phyloP scores from a whole-genome alignment of 2,329 filamentous ascomycete species.

The Cytospora mali region DNA sequence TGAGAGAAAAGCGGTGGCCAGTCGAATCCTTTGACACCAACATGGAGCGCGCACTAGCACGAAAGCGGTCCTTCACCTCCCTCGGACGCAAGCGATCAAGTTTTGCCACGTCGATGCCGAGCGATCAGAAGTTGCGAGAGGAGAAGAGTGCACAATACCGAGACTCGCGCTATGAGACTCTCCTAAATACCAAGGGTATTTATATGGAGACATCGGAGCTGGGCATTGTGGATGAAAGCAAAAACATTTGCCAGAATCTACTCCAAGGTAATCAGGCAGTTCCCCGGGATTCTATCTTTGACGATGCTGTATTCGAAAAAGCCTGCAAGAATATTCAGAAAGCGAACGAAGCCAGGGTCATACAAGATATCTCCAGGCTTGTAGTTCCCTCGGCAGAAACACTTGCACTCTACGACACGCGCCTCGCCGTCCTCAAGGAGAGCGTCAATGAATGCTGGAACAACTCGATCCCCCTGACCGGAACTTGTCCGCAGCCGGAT shows the following conservation, averaged over 20 bases:
- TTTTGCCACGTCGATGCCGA: conserved; percentile 29
- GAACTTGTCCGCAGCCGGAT: conserved; percentile 46
- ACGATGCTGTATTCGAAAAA: conserved; percentile 37
- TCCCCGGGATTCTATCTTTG: conserved; percentile 38
- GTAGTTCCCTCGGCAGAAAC: conserved; percentile 39
- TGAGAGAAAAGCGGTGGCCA: conserved; percentile 30
- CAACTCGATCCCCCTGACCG: conserved; percentile 41
- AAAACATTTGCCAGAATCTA: conserved; percentile 35
- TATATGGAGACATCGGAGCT: conserved; percentile 39
- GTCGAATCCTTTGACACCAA: conserved; percentile 21
- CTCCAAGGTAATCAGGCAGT: conserved; percentile 37
- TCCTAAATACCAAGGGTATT: conserved; percentile 40
- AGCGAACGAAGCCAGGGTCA: conserved; percentile 43
- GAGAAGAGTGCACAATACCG: conserved; percentile 38
- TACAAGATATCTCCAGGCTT: conserved; percentile 42
- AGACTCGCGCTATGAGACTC: conserved; percentile 35
- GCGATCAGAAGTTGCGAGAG: conserved; percentile 38
- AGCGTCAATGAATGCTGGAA: conserved; percentile 48
- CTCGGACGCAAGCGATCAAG: conserved; percentile 35
- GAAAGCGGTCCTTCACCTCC: conserved; percentile 33
- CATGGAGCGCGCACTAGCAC: conserved; percentile 38
- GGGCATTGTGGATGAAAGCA: conserved; percentile 38
- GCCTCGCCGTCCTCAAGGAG: conserved; percentile 43
- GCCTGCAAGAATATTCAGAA: conserved; percentile 38
- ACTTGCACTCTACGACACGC: no score